Base-by-base conservation (phyloP, 352 stramenopile species). In the Phytophthora aleatoria region DNA sequence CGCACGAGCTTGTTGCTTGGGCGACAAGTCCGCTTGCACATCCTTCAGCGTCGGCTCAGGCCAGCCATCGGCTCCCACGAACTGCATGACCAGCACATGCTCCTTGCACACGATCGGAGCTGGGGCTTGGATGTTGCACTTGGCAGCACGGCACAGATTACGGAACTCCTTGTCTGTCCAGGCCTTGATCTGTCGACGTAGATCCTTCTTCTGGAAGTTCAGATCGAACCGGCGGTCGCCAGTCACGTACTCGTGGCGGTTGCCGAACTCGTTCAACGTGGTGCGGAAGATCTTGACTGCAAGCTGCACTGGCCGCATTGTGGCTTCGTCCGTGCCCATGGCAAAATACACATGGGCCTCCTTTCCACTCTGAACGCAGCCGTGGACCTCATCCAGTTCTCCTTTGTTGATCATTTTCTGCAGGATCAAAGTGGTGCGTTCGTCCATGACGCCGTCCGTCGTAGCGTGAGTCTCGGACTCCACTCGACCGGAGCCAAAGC, bases 241-340 rank as follows among this genome's bases (percentile, higher is more conserved):
- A 7, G 87, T 91, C 43, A 96, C 82, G 59, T 96, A 96, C 26
- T 91, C 83, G 57, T 88, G 73, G 12, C 87, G 80, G 60, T 94
- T 96, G 60, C 77, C 66, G 45, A 96, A 95, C 63, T 90, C 77
- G 61, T 87, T 92, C 44, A 93, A 57, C 47, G 87, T 95, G 11
- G 87, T 92, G 74, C 85, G 86, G 68, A 94, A 95, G 57, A 95
- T 85, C 78, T 95, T 93, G 63, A 87, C 78, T 1, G 81, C 76
- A 31, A 78, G 71, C 54, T 82, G 63, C 10, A 75, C 54, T 0
- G 73, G 73, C 44, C 63, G 66, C 69, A 76, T 61, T 31, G 71
- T 83, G 15, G 63, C 63, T 45, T 76, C 71, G 45, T 89, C 79
- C 2, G 73, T 89, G 30, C 83, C 85, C 33, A 80, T 44, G 0